Percentiles rank a stretch among this genome's conserved stretches.
phyloP scores from a whole-genome alignment of 345 rosid genomes.

The Physaria fendleri region DNA sequence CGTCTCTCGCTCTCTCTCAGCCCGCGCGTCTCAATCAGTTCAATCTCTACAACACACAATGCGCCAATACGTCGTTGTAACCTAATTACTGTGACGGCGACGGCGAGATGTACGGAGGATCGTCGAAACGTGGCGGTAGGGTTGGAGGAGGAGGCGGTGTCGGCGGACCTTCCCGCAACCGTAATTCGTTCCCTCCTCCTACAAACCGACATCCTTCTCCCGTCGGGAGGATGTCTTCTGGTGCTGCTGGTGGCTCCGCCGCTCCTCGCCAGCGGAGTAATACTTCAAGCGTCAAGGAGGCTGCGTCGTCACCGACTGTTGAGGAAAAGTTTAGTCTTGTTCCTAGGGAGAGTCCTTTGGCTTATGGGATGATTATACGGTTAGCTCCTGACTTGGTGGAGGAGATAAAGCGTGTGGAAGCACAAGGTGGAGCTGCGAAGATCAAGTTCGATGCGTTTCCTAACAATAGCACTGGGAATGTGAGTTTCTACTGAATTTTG shows the following conservation, averaged over 20 bases:
- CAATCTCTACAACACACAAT: not conserved
- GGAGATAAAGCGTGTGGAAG: constrained; percentile 74
- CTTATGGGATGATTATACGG: constrained; percentile 72
- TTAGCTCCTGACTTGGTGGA: constrained; percentile 83
- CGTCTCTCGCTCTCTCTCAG: not conserved
- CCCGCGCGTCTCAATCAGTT: constrained; percentile 31
- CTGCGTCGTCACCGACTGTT: constrained; percentile 12
- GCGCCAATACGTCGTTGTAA: constrained; percentile 1
- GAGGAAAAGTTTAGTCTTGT: constrained; percentile 76
- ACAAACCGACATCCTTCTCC: constrained; percentile 35
- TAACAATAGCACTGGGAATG: constrained; percentile 61
- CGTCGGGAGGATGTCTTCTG: constrained; percentile 35
- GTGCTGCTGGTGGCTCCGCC: constrained; percentile 31
- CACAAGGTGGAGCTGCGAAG: constrained; percentile 62
- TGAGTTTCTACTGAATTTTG: constrained; percentile 34
- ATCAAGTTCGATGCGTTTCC: constrained; percentile 82
- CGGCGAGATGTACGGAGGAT: constrained; percentile 35
- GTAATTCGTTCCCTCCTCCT: constrained; percentile 44
- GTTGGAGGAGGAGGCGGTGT: constrained; percentile 22
- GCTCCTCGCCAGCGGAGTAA: constrained; percentile 30
- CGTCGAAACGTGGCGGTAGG: constrained; percentile 44
- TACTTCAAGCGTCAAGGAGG: constrained; percentile 18
- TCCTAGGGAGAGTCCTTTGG: constrained; percentile 49
- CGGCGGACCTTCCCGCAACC: constrained; percentile 35
- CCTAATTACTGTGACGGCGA: constrained; percentile 16